Percentiles rank a stretch among this genome's conserved stretches.
Evolutionary conservation across 1,284 basidiomycete genomes (phyloP).

Genomic region (Trichosporon ovoides): DNA sequence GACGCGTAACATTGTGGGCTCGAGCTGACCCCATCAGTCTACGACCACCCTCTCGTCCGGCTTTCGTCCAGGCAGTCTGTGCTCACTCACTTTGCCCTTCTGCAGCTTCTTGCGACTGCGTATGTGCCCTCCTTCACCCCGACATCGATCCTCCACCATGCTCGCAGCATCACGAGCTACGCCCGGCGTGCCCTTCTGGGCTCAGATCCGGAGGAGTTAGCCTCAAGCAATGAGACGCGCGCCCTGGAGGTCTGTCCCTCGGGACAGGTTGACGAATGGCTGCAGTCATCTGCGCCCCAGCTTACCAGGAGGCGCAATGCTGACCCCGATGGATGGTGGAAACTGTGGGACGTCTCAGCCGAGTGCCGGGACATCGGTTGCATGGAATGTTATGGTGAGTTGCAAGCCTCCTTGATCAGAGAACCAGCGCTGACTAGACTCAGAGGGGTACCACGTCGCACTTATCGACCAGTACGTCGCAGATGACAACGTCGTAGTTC

Average conservation of each 20-base stretch:
- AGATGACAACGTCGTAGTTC: too few relatives aligned
- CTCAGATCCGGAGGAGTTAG: slow-evolving; percentile 1
- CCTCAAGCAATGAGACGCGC: neutral
- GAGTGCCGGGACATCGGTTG: slow-evolving; percentile 45
- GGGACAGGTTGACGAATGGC: slow-evolving; percentile 24
- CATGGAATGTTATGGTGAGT: slow-evolving; percentile 46
- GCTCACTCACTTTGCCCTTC: slow-evolving; percentile 33
- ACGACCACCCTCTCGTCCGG: slow-evolving; percentile 40
- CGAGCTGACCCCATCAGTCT: slow-evolving; percentile 28
- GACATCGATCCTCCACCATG: slow-evolving; percentile 23
- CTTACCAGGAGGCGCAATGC: slow-evolving; percentile 7
- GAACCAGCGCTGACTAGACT: slow-evolving; percentile 3
- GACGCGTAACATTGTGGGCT: neutral
- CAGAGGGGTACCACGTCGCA: slow-evolving; percentile 43
- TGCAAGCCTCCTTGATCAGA: neutral
- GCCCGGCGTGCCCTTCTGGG: slow-evolving; percentile 20
- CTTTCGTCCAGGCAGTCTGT: slow-evolving; percentile 31
- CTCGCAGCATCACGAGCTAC: slow-evolving; percentile 18
- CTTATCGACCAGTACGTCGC: slow-evolving; percentile 44
- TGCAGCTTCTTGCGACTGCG: slow-evolving; percentile 30
- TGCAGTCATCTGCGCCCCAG: slow-evolving; percentile 14
- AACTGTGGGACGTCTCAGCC: slow-evolving; percentile 41
- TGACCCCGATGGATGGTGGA: slow-evolving; percentile 34
- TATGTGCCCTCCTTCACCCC: slow-evolving; percentile 34
- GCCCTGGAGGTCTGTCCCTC: neutral